Evolutionary conservation across 805 yeast genomes (phyloP).

Genomic region (Nakazawaea pomicola): DNA sequence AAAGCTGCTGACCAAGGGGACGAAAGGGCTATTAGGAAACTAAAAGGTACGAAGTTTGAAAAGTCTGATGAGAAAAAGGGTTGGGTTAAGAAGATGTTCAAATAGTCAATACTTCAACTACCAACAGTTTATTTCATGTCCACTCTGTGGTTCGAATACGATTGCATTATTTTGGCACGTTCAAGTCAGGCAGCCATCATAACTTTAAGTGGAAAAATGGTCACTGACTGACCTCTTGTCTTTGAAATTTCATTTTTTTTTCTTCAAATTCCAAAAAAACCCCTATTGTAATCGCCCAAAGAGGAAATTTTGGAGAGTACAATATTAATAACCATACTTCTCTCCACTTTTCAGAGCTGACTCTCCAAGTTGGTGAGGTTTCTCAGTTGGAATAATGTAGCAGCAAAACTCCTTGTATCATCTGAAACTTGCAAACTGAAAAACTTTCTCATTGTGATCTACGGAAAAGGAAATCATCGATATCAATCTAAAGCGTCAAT

Average conservation of each 20-base stretch:
- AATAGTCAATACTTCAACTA: neutral
- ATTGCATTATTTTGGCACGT: neutral
- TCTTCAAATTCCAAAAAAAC: too few species aligned
- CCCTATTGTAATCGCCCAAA: neutral
- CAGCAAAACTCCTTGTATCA: too few species aligned
- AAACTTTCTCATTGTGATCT: too few species aligned
- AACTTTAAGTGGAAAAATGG: too few species aligned
- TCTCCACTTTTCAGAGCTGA: neutral
- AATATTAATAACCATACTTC: neutral
- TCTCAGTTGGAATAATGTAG: too few species aligned
- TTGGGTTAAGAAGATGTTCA: conserved; percentile 9
- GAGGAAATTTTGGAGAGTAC: neutral
- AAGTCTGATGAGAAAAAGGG: conserved; percentile 8
- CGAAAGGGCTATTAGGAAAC: conserved; percentile 12
- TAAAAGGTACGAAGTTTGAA: conserved; percentile 9
- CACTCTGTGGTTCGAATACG: neutral
- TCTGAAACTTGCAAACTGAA: too few species aligned
- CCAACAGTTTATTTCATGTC: neutral
- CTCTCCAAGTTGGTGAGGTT: too few species aligned
- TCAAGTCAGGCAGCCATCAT: too few species aligned
- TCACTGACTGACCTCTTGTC: too few species aligned
- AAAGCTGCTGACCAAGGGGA: conserved; percentile 55
- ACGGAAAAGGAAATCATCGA: too few species aligned
- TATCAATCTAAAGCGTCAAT: too few species aligned
- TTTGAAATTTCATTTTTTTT: too few species aligned